A percentile compares a stretch with the other conserved stretches of the same genome.
These are phyloP conservation scores for Vigna angularis DNA, from an alignment of 306 rosid species.

Conservation along the genomic window DNA sequence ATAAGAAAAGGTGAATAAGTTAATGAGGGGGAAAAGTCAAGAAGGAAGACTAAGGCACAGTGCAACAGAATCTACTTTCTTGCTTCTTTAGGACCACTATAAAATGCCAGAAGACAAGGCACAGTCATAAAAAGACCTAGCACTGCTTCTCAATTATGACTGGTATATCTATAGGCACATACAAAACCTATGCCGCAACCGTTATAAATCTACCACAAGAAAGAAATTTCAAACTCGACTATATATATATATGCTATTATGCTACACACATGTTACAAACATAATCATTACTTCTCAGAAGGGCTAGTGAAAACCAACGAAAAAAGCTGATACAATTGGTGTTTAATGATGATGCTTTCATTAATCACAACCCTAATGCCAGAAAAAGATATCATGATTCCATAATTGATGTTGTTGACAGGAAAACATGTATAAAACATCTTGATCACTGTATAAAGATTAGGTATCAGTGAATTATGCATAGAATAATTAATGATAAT, in stretches of 20 bases:
- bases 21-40: conserved; percentile 50
- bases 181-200: no score
- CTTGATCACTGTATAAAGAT: not conserved
- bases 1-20: conserved; percentile 51
- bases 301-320: conserved; percentile 7
- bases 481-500: conserved; percentile 9
- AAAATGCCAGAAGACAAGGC: conserved; percentile 39
- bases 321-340: no score
- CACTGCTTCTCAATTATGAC: conserved; percentile 40
- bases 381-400: not conserved
- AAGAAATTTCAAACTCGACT: not conserved
- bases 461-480: not conserved
- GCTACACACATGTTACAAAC: not conserved
- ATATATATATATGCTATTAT: not conserved
- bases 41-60: conserved; percentile 53
- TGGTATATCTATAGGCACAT: not conserved
- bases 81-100: conserved; percentile 63
- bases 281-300: conserved; percentile 7
- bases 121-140: not conserved
- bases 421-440: not conserved
- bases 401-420: not conserved
- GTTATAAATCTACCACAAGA: not conserved
- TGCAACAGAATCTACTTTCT: conserved; percentile 25
- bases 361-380: not conserved
- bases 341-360: no score